A percentile compares a stretch with the other conserved stretches of the same genome.
Evolutionary conservation across 495 filamentous ascomycete genomes (phyloP).

Genomic region (Thozetella sp.): DNA sequence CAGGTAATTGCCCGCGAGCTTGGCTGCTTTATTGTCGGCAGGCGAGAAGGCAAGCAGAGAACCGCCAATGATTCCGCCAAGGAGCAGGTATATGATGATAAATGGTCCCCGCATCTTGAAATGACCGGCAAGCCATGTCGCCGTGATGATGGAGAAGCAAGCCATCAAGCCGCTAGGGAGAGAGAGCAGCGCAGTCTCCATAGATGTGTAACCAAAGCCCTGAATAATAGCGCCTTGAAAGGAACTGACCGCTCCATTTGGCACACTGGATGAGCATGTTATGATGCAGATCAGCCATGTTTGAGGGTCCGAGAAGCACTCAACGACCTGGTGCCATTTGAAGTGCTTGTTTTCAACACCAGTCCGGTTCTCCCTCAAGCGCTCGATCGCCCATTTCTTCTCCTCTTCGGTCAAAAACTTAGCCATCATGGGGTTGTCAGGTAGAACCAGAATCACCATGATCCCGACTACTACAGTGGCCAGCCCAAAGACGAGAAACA

Average conservation of each 20-base stretch:
- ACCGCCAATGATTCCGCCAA: constrained; percentile 34
- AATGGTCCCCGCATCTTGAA: constrained; percentile 17
- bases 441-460: constrained; percentile 31
- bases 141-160: constrained; percentile 13
- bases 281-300: constrained; percentile 37
- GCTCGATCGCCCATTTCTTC: constrained; percentile 39
- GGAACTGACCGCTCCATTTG: constrained; percentile 19
- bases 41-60: constrained; percentile 31
- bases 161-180: constrained; percentile 16
- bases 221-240: constrained; percentile 40
- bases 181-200: constrained; percentile 23
- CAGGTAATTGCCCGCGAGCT: constrained; percentile 40
- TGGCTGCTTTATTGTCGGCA: constrained; percentile 26
- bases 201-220: constrained; percentile 41
- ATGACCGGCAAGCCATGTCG: constrained; percentile 9
- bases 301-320: constrained; percentile 58
- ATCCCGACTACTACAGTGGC: constrained; percentile 35
- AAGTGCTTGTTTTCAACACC: constrained; percentile 71
- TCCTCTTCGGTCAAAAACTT: constrained; percentile 42
- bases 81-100: constrained; percentile 16
- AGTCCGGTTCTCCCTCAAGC: constrained; percentile 63
- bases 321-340: constrained; percentile 60
- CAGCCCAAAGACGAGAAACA: constrained; percentile 39
- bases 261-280: constrained; percentile 14
- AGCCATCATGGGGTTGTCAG: constrained; percentile 49